Conservation (phyloP, 2,329 filamentous ascomycete species). For the Teratosphaeria destructans region DNA sequence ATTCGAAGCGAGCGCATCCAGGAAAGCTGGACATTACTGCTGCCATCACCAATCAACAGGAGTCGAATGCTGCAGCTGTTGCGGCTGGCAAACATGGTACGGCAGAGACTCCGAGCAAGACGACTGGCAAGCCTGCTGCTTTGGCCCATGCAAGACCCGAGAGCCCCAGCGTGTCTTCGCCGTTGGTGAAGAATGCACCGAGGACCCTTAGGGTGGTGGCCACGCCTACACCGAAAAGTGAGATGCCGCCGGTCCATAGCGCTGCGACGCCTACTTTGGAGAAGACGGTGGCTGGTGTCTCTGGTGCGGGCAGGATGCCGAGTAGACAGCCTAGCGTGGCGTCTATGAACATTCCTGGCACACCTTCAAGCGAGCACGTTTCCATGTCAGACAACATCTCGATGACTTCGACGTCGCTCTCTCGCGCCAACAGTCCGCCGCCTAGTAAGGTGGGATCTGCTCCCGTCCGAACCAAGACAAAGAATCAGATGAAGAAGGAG, state of each 20-base stretch:
- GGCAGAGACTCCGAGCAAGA: constrained; percentile 15
- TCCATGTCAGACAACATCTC: constrained; percentile 61
- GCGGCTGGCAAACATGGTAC: constrained; percentile 16
- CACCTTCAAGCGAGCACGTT: constrained; percentile 60
- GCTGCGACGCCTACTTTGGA: constrained; percentile 21
- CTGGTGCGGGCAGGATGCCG: constrained; percentile 28
- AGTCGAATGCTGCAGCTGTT: constrained; percentile 3
- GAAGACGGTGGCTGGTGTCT: constrained; percentile 23
- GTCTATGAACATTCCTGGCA: constrained; percentile 56
- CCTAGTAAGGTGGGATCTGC: constrained; percentile 57
- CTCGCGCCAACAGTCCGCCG: constrained; percentile 59
- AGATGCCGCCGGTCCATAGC: constrained; percentile 36
- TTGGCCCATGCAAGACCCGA: constrained; percentile 43
- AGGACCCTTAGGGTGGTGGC: constrained; percentile 62
- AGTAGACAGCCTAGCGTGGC: constrained; percentile 46
- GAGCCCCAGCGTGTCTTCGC: constrained; percentile 40
- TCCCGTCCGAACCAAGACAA: constrained; percentile 59
- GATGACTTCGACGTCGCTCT: constrained; percentile 60
- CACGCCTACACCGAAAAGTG: constrained; percentile 54
- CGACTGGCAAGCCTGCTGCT: constrained; percentile 1
- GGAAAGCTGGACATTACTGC: constrained; percentile 39
- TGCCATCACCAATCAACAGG: constrained; percentile 21
- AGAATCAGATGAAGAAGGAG: constrained; percentile 69
- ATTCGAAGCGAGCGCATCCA: constrained; percentile 28
- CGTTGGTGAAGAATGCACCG: constrained; percentile 39